Percentiles rank a stretch among this genome's conserved stretches.
phyloP scores from a whole-genome alignment of 2,329 filamentous ascomycete genomes.

The Penicillium hordei region DNA sequence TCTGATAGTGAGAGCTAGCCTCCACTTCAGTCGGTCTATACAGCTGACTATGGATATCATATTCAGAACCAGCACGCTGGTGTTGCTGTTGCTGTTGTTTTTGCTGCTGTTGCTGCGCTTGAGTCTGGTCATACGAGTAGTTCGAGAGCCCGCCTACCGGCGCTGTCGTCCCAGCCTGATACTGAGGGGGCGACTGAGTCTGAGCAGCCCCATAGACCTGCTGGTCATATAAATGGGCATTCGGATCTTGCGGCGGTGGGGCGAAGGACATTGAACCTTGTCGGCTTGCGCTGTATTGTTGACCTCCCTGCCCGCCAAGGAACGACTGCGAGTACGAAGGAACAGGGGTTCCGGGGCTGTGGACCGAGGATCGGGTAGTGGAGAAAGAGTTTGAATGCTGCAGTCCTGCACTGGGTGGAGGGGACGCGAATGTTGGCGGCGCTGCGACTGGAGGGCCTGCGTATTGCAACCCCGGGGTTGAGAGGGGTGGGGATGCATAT shows the following conservation, averaged over 20 bases:
- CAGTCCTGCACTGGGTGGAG: conserved; percentile 38
- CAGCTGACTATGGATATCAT: conserved; percentile 48
- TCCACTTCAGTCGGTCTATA: conserved; percentile 49
- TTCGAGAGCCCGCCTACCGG: conserved; percentile 42
- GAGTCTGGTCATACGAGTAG: conserved; percentile 39
- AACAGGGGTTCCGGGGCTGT: conserved; percentile 23
- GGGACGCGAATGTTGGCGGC: conserved; percentile 33
- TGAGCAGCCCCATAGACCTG: conserved; percentile 22
- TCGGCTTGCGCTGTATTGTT: conserved; percentile 11
- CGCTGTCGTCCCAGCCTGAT: conserved; percentile 15
- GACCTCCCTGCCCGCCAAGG: conserved; percentile 15
- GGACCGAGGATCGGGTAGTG: conserved; percentile 23
- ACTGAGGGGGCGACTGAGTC: conserved; percentile 23
- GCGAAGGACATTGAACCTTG: conserved; percentile 30
- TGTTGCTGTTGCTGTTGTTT: conserved; percentile 9
- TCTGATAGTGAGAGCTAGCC: conserved; percentile 37
- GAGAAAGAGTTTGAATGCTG: conserved; percentile 28
- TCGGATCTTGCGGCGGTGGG: conserved; percentile 30
- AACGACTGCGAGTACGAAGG: conserved; percentile 33
- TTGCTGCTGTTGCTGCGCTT: conserved; percentile 25
- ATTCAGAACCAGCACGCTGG: conserved; percentile 32
- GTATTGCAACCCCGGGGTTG: conserved; percentile 22
- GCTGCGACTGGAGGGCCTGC: conserved; percentile 19
- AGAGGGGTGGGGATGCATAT: conserved; percentile 25
- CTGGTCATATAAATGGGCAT: conserved; percentile 37